phyloP scores from a whole-genome alignment of 2,329 filamentous ascomycete species.

The Hypomyces rosellus region DNA sequence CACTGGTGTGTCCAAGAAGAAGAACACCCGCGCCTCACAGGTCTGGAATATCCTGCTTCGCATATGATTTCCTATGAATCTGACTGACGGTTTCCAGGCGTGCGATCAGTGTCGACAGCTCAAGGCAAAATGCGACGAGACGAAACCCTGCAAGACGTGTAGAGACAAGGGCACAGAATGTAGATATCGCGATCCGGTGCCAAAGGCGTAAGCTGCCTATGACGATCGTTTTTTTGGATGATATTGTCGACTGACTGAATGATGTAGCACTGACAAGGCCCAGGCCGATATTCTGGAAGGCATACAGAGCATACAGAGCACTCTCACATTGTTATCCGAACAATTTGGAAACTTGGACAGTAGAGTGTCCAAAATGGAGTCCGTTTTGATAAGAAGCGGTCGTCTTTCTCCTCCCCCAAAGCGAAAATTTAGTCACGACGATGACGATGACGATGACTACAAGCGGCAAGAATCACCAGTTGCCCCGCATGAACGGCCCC shows the following conservation, averaged over 20 bases:
- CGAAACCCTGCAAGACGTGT: slow-evolving; percentile 77
- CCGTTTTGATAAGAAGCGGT: slow-evolving; percentile 17
- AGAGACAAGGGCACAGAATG: slow-evolving; percentile 79
- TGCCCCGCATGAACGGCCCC: slow-evolving; percentile 7
- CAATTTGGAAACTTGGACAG: slow-evolving; percentile 35
- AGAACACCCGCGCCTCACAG: slow-evolving; percentile 60
- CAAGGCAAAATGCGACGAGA: slow-evolving; percentile 89
- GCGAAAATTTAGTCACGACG: slow-evolving; percentile 21
- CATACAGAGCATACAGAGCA: slow-evolving; percentile 36
- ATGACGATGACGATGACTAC: slow-evolving; percentile 28
- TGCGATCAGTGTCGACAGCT: slow-evolving; percentile 84
- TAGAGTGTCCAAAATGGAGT: slow-evolving; percentile 30
- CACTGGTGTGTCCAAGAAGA: slow-evolving; percentile 42
- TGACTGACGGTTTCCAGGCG: slow-evolving; percentile 49
- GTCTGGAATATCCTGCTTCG: slow-evolving; percentile 27
- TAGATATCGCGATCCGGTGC: slow-evolving; percentile 84
- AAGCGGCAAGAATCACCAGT: slow-evolving; percentile 20
- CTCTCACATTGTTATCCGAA: slow-evolving; percentile 29
- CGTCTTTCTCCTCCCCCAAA: slow-evolving; percentile 3
- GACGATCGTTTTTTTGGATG: background rate
- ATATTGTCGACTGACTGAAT: slow-evolving; percentile 10
- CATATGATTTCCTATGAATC: background rate
- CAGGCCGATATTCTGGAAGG: slow-evolving; percentile 54
- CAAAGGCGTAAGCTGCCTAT: slow-evolving; percentile 66
- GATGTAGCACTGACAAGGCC: slow-evolving; percentile 50